Evolutionary conservation across 768 basidiomycete species (phyloP).

Genomic region (Amanita brunnescens): DNA sequence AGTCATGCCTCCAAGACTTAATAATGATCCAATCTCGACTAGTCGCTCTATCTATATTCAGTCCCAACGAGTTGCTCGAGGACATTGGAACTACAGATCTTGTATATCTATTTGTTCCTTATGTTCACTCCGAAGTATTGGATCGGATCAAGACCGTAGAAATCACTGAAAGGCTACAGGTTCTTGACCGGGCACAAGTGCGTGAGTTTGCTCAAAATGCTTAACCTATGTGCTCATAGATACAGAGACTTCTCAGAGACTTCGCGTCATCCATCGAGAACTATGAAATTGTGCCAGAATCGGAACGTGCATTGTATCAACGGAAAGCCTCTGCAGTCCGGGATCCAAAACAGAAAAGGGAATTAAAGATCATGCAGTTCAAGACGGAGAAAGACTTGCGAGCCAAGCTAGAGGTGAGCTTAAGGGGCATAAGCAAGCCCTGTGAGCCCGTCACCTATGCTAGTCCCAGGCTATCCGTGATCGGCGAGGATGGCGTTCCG

Average conservation of each 20-base stretch:
- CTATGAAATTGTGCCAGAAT: slow-evolving; percentile 58
- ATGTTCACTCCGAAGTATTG: slow-evolving; percentile 55
- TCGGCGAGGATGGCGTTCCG: slow-evolving; percentile 35
- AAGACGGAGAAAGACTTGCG: slow-evolving; percentile 79
- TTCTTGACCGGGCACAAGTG: slow-evolving; percentile 52
- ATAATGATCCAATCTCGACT: slow-evolving; percentile 44
- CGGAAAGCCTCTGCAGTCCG: slow-evolving; percentile 37
- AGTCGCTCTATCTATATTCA: slow-evolving; percentile 61
- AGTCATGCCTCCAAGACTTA: slow-evolving; percentile 48
- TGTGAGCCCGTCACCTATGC: neutral
- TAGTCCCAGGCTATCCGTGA: slow-evolving; percentile 40
- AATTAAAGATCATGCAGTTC: slow-evolving; percentile 87
- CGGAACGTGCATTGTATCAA: slow-evolving; percentile 48
- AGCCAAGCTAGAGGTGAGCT: slow-evolving; percentile 54
- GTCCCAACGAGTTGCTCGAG: slow-evolving; percentile 73
- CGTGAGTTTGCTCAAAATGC: slow-evolving; percentile 13
- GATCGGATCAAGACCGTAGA: slow-evolving; percentile 49
- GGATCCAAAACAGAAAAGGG: slow-evolving; percentile 67
- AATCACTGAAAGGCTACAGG: slow-evolving; percentile 45
- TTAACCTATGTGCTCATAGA: neutral
- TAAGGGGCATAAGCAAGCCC: neutral
- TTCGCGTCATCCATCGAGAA: slow-evolving; percentile 47
- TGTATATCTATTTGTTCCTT: slow-evolving; percentile 68
- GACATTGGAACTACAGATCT: slow-evolving; percentile 76
- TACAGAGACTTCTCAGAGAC: slow-evolving; percentile 12